Evolutionary conservation across 1,139 yeast genomes (phyloP), one percentile per base, ranked within the genome.

Genomic region (Nematodospora anomalae): DNA sequence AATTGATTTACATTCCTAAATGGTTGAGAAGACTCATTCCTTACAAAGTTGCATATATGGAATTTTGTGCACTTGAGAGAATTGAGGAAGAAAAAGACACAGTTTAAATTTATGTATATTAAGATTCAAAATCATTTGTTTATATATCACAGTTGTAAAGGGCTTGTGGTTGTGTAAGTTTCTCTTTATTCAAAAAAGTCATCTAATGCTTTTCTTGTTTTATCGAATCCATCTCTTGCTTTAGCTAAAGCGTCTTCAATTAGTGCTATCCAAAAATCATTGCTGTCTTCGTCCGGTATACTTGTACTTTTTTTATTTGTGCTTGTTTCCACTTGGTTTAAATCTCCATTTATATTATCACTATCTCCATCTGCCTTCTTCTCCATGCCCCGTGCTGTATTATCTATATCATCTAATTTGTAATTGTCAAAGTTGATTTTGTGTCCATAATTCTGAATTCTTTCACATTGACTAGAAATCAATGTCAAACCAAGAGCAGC

Each of bases 391-490:
- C 40, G 10, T 3, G 24, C 16, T 32, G 6, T 28, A 12, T 24
- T 33, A 3, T 27, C 16, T 32, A 8, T 28, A 12, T 24, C 35
- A 13, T 33, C 28, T 50, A 33, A 62, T 53, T 45, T 62, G 42
- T 63, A 67, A 43, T 67, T 64, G 50, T 75, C 80, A 42, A 67
- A 71, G 42, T 71, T 68, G 33, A 55, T 53, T 46, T 61, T 70
- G 46, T 76, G 66, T n/a, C 96, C 97, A 50, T 86, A 79, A 58
- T 90, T 88, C 60, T 92, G 98, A 46, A 92, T 89, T 51, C 92
- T 72, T 60, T 90, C 98, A 62, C 98, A 92, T 50, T 88, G 85
- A 53, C 79, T 76, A 44, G 92, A 87, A 38, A 92, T 85, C 46
- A 81, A 79, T 30, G 78, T 78, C 40, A 92, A 71, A 1, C 98